Percentiles rank a stretch among this genome's conserved stretches.
Conservation (phyloP, 2,329 filamentous ascomycete species). For the Coleophoma crateriformis region DNA sequence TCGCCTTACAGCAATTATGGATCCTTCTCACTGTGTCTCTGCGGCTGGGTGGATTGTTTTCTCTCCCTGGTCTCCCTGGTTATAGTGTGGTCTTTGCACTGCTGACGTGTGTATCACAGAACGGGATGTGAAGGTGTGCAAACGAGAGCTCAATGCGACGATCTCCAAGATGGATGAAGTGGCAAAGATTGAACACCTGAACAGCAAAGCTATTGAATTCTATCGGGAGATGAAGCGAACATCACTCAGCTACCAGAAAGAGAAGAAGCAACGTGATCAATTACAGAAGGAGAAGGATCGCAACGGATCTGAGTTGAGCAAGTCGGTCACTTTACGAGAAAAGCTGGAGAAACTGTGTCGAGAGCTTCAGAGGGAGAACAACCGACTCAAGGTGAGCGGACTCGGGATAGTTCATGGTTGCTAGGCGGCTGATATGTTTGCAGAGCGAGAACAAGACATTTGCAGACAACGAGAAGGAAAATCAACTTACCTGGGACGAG, state of each 20-base stretch:
- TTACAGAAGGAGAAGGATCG: slow-evolving; percentile 96
- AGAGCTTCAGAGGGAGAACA: slow-evolving; percentile 94
- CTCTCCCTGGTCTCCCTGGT: no score
- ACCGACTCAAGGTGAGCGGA: slow-evolving; percentile 79
- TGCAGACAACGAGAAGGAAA: slow-evolving; percentile 78
- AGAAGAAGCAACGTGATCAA: slow-evolving; percentile 90
- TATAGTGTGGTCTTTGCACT: neutral
- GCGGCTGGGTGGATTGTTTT: no score
- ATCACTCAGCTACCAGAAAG: slow-evolving; percentile 90
- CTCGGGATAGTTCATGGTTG: slow-evolving; percentile 6
- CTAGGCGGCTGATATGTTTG: slow-evolving; percentile 15
- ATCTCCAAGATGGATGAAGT: slow-evolving; percentile 89
- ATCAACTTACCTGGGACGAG: slow-evolving; percentile 77
- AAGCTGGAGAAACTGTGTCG: slow-evolving; percentile 95
- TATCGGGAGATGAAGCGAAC: slow-evolving; percentile 92
- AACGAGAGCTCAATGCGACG: slow-evolving; percentile 81
- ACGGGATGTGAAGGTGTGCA: slow-evolving; percentile 90
- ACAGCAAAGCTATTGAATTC: slow-evolving; percentile 86
- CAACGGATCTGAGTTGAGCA: slow-evolving; percentile 76
- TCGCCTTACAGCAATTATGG: no score
- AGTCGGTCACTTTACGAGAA: slow-evolving; percentile 86
- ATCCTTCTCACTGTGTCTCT: no score
- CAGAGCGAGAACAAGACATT: slow-evolving; percentile 91
- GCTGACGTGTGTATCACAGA: slow-evolving; percentile 45
- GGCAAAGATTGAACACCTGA: slow-evolving; percentile 84